Conservation (phyloP, 352 stramenopile genomes). For the Globisporangium splendens region DNA sequence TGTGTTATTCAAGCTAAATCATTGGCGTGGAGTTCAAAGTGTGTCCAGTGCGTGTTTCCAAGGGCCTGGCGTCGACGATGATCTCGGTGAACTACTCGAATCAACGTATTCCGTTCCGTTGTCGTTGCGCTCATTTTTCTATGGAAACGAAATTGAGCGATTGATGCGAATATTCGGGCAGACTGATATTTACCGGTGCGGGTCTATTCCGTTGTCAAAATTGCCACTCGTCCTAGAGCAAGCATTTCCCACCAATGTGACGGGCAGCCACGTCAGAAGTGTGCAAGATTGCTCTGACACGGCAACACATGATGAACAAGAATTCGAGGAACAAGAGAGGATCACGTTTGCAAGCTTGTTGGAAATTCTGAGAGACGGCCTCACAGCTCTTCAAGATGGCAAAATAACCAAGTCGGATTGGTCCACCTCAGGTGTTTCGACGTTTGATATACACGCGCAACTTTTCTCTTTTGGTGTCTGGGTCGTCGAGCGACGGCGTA, state of each 20-base stretch:
- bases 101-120: constrained; percentile 28
- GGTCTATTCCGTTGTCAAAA: constrained; percentile 12
- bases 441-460: constrained; percentile 28
- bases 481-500: constrained; percentile 22
- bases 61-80: constrained; percentile 8
- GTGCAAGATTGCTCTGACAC: neutral
- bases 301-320: neutral
- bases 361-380: constrained; percentile 22
- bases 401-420: neutral
- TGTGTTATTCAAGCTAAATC: constrained; percentile 30
- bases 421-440: constrained; percentile 13
- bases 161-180: constrained; percentile 25
- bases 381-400: constrained; percentile 11
- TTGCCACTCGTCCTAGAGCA: constrained; percentile 20
- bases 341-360: constrained; percentile 28
- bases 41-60: constrained; percentile 22
- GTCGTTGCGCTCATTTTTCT: constrained; percentile 25
- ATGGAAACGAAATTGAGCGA: constrained; percentile 32
- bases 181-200: constrained; percentile 5
- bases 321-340: neutral
- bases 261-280: neutral
- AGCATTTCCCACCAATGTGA: constrained; percentile 16
- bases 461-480: constrained; percentile 25
- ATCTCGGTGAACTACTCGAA: neutral
- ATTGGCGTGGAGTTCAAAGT: constrained; percentile 36